Evolutionary conservation across 2,329 filamentous ascomycete species (phyloP).

Genomic region (Penicillium glabrum): DNA sequence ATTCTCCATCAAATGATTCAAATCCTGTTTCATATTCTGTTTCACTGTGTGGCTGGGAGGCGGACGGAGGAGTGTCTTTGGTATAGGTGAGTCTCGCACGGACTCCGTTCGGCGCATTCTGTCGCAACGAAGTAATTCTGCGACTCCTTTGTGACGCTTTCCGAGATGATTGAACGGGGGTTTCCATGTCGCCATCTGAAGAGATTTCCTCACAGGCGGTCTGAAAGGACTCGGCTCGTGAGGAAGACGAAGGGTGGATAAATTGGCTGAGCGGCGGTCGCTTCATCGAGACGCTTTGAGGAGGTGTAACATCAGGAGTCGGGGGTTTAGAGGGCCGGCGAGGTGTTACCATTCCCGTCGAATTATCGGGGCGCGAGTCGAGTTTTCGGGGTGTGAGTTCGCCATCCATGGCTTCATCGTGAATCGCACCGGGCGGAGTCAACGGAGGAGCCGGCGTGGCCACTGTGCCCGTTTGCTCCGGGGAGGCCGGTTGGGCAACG

Average conservation of each 20-base stretch:
- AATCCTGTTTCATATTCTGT: constrained; percentile 46
- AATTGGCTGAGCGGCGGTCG: constrained; percentile 50
- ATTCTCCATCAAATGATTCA: constrained; percentile 60
- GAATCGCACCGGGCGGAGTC: constrained; percentile 36
- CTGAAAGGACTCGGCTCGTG: constrained; percentile 68
- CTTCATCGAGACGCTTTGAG: constrained; percentile 45
- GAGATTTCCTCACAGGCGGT: constrained; percentile 67
- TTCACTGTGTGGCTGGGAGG: constrained; percentile 14
- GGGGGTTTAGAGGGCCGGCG: constrained; percentile 67
- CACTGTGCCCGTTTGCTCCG: constrained; percentile 25
- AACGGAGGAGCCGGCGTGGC: constrained; percentile 35
- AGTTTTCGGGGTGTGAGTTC: constrained; percentile 23
- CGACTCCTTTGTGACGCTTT: constrained; percentile 19
- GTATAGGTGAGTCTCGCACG: constrained; percentile 25
- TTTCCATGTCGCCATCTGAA: constrained; percentile 59
- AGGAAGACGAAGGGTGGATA: constrained; percentile 56
- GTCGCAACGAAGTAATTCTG: constrained; percentile 15
- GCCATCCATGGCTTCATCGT: constrained; percentile 21
- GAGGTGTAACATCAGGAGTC: constrained; percentile 74
- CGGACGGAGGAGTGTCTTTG: constrained; percentile 10
- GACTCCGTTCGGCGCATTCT: constrained; percentile 40
- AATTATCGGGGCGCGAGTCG: constrained; percentile 25
- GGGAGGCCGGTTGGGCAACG: constrained; percentile 23
- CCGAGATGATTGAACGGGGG: constrained; percentile 23
- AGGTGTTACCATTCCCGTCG: constrained; percentile 52